Base-by-base conservation (phyloP, 2,329 filamentous ascomycete genomes). In the Pyrenophora teres region DNA sequence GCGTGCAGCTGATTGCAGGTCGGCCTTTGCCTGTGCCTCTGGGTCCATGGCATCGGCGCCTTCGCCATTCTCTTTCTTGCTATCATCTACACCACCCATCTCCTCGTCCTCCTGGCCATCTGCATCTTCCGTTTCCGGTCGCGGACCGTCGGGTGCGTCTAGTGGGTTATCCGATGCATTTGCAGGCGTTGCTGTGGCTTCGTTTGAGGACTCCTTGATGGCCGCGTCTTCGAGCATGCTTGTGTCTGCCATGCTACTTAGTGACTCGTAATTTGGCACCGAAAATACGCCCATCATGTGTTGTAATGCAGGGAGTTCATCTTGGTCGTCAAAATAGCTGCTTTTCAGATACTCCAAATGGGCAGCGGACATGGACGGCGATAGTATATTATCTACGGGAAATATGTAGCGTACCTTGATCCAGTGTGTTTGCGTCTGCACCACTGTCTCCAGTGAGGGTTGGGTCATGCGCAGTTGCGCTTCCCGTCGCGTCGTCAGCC, bases 1-100 rank as follows among this genome's bases (percentile, higher is more conserved):
- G 60, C 93, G 90, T 44, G 94, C 95, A 3, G 91, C 88, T 37
- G 89, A 87, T 77, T 97, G 92, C 50, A 92, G 80, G 3, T 85
- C 85, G 47, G 92, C 85, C 76, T 96, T 97, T 36, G 87, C 86
- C 72, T 92, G 81, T 44, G 89, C 75, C 66, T 80, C 69, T 13
- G 78, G 58, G 51, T 74, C 72, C 3, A 55, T 67, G n/a, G 51
- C 57, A 12, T 70, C 69, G 27, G 56, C 60, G 18, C 36, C 58
- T 2, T 68, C 70, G 50, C 61, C 68, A 18, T 68, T 68, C 54
- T 75, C 72, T 55, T 76, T 76, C 59, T 72, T 69, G 21, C 69
- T 49, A 19, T 74, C 70, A 25, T 72, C 71, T 19, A 68, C 61
- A 15, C 71, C 73, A 43, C 69, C 71, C 73, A 76, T 93, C 64